These are phyloP conservation scores for Gloeopeniophorella convolvens DNA, from an alignment of 768 basidiomycete species.

Conservation along the genomic window DNA sequence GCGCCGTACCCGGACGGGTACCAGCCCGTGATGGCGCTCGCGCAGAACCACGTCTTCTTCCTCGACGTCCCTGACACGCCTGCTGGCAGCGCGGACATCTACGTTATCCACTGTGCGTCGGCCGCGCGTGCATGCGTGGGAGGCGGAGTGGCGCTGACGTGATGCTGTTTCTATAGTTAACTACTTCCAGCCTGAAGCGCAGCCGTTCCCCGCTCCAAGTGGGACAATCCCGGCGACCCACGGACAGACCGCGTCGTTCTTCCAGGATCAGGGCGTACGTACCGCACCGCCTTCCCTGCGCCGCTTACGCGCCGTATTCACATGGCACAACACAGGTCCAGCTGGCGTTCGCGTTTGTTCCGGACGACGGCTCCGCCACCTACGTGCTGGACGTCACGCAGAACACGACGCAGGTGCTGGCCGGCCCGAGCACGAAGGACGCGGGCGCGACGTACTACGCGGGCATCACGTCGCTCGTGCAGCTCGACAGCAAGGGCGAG, in stretches of 20 bases:
- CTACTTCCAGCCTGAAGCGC: slow-evolving; percentile 68
- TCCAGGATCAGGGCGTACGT: slow-evolving; percentile 46
- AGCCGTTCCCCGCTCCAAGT: slow-evolving; percentile 47
- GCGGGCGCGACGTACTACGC: slow-evolving; percentile 58
- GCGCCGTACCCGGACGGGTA: slow-evolving; percentile 50
- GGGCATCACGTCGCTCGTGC: slow-evolving; percentile 52
- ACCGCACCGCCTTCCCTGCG: background rate
- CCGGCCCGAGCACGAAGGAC: slow-evolving; percentile 57
- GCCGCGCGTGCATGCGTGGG: background rate
- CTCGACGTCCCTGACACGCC: slow-evolving; percentile 58
- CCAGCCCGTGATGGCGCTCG: slow-evolving; percentile 70
- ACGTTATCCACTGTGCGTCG: slow-evolving; percentile 82
- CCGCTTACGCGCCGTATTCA: background rate
- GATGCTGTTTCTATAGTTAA: slow-evolving; percentile 41
- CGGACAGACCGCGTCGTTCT: slow-evolving; percentile 67
- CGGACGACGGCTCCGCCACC: slow-evolving; percentile 63
- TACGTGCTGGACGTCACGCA: slow-evolving; percentile 70
- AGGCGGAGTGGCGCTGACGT: background rate
- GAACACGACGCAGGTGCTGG: slow-evolving; percentile 57
- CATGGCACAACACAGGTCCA: slow-evolving; percentile 47
- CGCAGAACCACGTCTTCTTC: slow-evolving; percentile 85
- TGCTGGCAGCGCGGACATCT: slow-evolving; percentile 71
- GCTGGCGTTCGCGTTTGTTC: slow-evolving; percentile 71
- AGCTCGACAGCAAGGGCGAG: slow-evolving; percentile 54
- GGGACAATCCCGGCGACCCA: slow-evolving; percentile 60